These are phyloP conservation scores for Sugiyamaella americana DNA, from an alignment of 805 yeast species.

Conservation along the genomic window DNA sequence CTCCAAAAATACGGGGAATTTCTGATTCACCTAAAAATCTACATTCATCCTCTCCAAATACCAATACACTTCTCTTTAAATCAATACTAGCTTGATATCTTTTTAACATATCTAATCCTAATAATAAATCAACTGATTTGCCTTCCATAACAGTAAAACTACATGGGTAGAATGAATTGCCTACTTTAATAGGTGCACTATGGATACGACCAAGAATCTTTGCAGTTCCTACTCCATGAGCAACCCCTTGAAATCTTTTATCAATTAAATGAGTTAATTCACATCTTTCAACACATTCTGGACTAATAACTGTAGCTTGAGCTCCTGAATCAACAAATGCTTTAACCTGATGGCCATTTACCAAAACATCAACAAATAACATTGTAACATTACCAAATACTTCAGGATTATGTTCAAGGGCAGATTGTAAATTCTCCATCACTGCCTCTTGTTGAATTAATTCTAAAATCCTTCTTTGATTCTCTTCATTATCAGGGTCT, in stretches of 20 bases:
- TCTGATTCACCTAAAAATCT: slow-evolving; percentile 70
- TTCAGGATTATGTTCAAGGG: slow-evolving; percentile 87
- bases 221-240: slow-evolving; percentile 84
- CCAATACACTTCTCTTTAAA: slow-evolving; percentile 55
- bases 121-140: slow-evolving; percentile 50
- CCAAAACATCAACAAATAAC: slow-evolving; percentile 72
- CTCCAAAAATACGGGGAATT: slow-evolving; percentile 41
- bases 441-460: slow-evolving; percentile 64
- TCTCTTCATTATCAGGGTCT: slow-evolving; percentile 67
- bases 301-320: slow-evolving; percentile 75
- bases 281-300: slow-evolving; percentile 65
- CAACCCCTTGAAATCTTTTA: slow-evolving; percentile 70
- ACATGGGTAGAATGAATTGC: slow-evolving; percentile 56
- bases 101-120: slow-evolving; percentile 87
- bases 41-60: slow-evolving; percentile 68
- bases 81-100: slow-evolving; percentile 83
- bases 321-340: slow-evolving; percentile 98
- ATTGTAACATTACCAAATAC: slow-evolving; percentile 74
- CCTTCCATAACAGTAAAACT: slow-evolving; percentile 65
- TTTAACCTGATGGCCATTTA: slow-evolving; percentile 74
- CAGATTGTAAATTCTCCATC: slow-evolving; percentile 71
- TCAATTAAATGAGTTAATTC: slow-evolving; percentile 72
- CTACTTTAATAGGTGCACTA: slow-evolving; percentile 78
- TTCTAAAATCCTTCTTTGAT: slow-evolving; percentile 59
- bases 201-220: slow-evolving; percentile 80